Conservation (phyloP, 2,329 filamentous ascomycete species). For the Aureobasidium pullulans region DNA sequence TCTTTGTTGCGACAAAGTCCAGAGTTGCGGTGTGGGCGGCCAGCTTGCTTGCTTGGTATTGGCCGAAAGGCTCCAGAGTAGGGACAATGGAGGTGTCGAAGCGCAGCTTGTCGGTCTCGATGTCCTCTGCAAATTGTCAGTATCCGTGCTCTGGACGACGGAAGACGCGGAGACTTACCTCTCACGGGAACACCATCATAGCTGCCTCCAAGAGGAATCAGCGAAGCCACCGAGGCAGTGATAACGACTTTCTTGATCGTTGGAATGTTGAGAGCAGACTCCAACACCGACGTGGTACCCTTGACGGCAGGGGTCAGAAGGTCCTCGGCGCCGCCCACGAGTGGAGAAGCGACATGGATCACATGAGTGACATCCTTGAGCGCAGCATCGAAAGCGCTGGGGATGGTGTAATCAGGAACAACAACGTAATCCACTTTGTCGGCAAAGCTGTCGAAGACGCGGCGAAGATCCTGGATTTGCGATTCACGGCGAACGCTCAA, state of each 20-base stretch:
- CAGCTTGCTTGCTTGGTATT: slow-evolving; percentile 18
- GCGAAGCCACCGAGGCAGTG: slow-evolving; percentile 20
- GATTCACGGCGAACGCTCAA: slow-evolving; percentile 14
- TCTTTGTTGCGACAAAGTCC: slow-evolving; percentile 18
- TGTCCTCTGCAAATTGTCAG: not conserved
- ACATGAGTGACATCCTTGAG: slow-evolving; percentile 22
- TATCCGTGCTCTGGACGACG: no score
- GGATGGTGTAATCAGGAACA: slow-evolving; percentile 15
- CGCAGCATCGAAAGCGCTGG: slow-evolving; percentile 15
- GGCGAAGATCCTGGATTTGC: slow-evolving; percentile 4
- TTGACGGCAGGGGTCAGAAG: slow-evolving; percentile 23
- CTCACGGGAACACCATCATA: not conserved
- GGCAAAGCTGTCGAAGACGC: not conserved
- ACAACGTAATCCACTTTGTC: slow-evolving; percentile 14
- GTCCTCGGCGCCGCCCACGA: slow-evolving; percentile 18
- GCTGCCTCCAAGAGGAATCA: slow-evolving; percentile 17
- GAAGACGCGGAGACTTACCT: not conserved
- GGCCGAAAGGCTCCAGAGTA: no score
- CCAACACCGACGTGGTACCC: slow-evolving; percentile 20
- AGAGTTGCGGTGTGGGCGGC: slow-evolving; percentile 23
- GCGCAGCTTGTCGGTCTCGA: slow-evolving; percentile 19
- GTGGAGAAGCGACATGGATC: slow-evolving; percentile 26
- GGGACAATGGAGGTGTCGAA: not conserved
- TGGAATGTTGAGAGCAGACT: slow-evolving; percentile 19
- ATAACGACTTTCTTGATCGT: slow-evolving; percentile 24